Evolutionary conservation across 2,329 filamentous ascomycete species (phyloP).

Genomic region (Aspergillus quadrilineatus): DNA sequence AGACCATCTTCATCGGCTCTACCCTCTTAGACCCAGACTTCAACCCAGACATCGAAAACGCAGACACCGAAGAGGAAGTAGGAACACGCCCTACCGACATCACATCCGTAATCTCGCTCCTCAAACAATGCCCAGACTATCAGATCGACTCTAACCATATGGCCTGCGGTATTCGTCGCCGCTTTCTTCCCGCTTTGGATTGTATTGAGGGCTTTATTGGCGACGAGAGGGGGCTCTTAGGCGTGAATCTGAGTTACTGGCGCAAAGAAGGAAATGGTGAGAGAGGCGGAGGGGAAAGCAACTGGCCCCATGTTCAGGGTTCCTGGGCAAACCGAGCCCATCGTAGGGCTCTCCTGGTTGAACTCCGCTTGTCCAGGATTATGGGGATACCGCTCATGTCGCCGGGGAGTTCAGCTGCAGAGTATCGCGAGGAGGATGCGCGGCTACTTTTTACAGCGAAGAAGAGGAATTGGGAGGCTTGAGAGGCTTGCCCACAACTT

Average conservation of each 20-base stretch:
- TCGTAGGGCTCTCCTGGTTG: conserved; percentile 22
- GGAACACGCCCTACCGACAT: conserved; percentile 26
- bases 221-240: conserved; percentile 33
- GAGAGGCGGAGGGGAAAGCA: background rate
- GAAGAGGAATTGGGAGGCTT: conserved; percentile 38
- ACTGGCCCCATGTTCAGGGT: conserved; percentile 16
- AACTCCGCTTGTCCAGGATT: conserved; percentile 29
- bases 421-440: conserved; percentile 31
- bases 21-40: conserved; percentile 39
- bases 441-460: conserved; percentile 37
- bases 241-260: conserved; percentile 23
- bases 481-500: background rate
- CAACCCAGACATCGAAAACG: conserved; percentile 13
- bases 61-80: conserved; percentile 4
- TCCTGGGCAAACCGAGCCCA: conserved; percentile 25
- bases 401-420: conserved; percentile 6
- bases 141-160: conserved; percentile 44
- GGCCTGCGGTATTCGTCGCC: conserved; percentile 43
- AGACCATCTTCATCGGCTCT: conserved; percentile 44
- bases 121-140: conserved; percentile 45
- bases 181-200: conserved; percentile 40
- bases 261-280: background rate
- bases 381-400: conserved; percentile 21
- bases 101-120: conserved; percentile 33
- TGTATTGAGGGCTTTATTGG: conserved; percentile 38